phyloP scores from a whole-genome alignment of 108 stramenopile species.

The Schizochytrium sp. region DNA sequence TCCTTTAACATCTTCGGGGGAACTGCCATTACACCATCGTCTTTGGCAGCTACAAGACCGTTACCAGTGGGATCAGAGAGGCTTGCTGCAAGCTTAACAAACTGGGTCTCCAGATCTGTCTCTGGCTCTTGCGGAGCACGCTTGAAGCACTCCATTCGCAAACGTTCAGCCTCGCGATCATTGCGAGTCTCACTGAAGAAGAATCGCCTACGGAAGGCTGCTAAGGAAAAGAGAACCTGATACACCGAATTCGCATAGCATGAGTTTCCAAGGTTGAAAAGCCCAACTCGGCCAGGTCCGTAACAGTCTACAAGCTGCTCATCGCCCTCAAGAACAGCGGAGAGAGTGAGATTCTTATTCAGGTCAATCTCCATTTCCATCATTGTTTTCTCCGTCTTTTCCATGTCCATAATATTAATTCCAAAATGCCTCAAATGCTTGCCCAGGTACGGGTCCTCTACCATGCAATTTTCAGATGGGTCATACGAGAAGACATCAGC shows the following conservation, averaged over 20 bases:
- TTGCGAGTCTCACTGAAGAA: not conserved
- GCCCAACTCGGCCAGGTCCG: slow-evolving; percentile 89
- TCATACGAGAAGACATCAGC: slow-evolving; percentile 98
- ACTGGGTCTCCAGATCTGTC: slow-evolving; percentile 64
- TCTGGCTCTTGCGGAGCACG: slow-evolving; percentile 22
- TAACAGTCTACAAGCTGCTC: slow-evolving; percentile 83
- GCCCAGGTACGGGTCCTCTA: slow-evolving; percentile 91
- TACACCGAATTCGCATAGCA: slow-evolving; percentile 95
- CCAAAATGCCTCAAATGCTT: slow-evolving; percentile 91
- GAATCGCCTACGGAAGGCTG: slow-evolving; percentile 86
- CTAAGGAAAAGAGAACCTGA: slow-evolving; percentile 84
- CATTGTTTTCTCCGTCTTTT: slow-evolving; percentile 96
- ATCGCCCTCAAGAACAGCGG: slow-evolving; percentile 92
- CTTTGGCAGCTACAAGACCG: slow-evolving; percentile 4
- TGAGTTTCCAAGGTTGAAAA: slow-evolving; percentile 96
- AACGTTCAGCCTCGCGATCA: not conserved
- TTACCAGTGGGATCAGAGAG: slow-evolving; percentile 9
- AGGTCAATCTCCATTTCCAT: slow-evolving; percentile 96
- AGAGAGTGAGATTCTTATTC: slow-evolving; percentile 92
- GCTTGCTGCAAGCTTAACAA: slow-evolving; percentile 64
- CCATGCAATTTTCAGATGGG: slow-evolving; percentile 96
- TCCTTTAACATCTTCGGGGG: slow-evolving; percentile 96
- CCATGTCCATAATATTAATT: slow-evolving; percentile 79
- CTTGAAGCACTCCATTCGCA: not conserved
- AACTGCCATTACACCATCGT: slow-evolving; percentile 69